A percentile compares a stretch with the other conserved stretches of the same genome.
phyloP scores from a whole-genome alignment of 2,329 filamentous ascomycete species.

The Apiospora malaysiana region DNA sequence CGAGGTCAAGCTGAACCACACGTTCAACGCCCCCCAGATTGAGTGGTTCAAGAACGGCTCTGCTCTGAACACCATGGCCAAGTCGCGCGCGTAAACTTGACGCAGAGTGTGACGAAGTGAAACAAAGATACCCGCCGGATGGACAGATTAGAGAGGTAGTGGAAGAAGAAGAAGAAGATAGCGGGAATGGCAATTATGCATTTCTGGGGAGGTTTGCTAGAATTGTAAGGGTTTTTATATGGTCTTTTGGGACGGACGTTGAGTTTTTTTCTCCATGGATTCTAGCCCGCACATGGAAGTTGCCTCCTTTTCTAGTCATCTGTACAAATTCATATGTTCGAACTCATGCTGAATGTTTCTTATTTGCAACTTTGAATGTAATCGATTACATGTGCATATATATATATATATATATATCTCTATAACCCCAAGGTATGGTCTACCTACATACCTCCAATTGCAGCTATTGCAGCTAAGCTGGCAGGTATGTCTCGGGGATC shows the following conservation, averaged over 20 bases:
- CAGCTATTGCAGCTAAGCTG: too few species aligned
- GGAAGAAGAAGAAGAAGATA: slow-evolving; percentile 21
- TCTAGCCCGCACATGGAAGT: slow-evolving; percentile 27
- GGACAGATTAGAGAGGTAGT: slow-evolving; percentile 29
- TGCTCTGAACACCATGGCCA: slow-evolving; percentile 98
- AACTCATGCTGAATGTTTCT: background rate
- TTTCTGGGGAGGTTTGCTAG: slow-evolving; percentile 42
- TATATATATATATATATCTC: too few species aligned
- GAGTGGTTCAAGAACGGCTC: slow-evolving; percentile 99
- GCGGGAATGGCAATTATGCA: slow-evolving; percentile 27
- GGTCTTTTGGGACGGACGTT: slow-evolving; percentile 38
- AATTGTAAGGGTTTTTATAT: slow-evolving; percentile 37
- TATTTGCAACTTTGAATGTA: background rate
- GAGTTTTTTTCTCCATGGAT: slow-evolving; percentile 35
- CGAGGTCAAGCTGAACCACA: slow-evolving; percentile 87
- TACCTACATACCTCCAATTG: too few species aligned
- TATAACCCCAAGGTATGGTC: too few species aligned
- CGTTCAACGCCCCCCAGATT: slow-evolving; percentile 97
- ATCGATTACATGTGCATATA: too few species aligned
- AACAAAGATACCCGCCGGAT: slow-evolving; percentile 22
- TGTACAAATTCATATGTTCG: slow-evolving; percentile 42
- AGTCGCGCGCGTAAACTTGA: slow-evolving; percentile 49
- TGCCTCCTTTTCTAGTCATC: slow-evolving; percentile 37
- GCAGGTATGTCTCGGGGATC: background rate
- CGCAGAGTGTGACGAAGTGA: slow-evolving; percentile 21